Evolutionary conservation across 2,329 filamentous ascomycete species (phyloP), one percentile per base, ranked within the genome.

Genomic region (Epichloe scottii): DNA sequence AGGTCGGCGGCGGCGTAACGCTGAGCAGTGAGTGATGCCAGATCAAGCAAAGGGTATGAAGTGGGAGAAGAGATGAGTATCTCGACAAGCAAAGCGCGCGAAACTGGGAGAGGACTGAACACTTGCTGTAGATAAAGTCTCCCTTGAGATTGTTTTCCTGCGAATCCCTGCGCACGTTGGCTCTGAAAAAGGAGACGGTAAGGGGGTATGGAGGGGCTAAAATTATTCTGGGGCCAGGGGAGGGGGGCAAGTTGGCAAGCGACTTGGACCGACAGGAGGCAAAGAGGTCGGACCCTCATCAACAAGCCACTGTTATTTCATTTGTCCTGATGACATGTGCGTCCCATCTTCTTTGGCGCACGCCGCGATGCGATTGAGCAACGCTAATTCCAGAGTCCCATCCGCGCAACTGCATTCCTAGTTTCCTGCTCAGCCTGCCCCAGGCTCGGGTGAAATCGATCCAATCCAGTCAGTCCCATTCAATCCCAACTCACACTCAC

Each of bases 221-320:
- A 65, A 65, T 67, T 67, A 67, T 66, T 63, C 60, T 62, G 60
- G 61, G 60, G 57, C 59, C 58, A 56, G 56, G 60, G 60, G 57
- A 15, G 7, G 37, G 38, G 19, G 12, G 33, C 15, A 35, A 14
- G 35, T 14, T 15, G 45, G 30, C 30, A 7, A 37, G 34, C 14
- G 19, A 23, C 12, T 6, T 12, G 17, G 33, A 35, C 7, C 11
- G 17, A 34, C 37, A 42, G 8, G 47, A 39, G 37, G n/a, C n/a
- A 45, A 30, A 11, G 23, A 33, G 10, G n/a, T 21, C 3, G 19
- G 14, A 19, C 4, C 10, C 11, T 37, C 33, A 19, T n/a, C n/a
- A 30, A 21, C 44, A 46, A 46, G 44, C 44, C 44, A 37, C 44
- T 46, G 3, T 21, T 17, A 46, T 44, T 44, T 44, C 33, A 15